phyloP scores from a whole-genome alignment of 1,284 basidiomycete species.

The Porodaedalea pini region DNA sequence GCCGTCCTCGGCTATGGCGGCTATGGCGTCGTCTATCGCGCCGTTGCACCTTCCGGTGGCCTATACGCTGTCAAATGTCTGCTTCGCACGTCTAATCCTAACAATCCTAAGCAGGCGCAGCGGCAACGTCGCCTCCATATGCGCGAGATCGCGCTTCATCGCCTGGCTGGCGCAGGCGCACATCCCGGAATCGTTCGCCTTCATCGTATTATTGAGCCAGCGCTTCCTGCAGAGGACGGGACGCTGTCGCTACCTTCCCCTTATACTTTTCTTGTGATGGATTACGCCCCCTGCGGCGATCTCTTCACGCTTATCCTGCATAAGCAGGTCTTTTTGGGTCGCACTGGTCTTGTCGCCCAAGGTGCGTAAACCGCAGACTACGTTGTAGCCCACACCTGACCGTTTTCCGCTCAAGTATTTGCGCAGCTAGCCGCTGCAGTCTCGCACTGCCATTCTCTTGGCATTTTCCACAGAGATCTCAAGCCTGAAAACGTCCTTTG shows the following conservation, averaged over 20 bases:
- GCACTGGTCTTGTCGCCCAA: slow-evolving; percentile 18
- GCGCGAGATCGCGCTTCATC: slow-evolving; percentile 81
- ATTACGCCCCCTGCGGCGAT: slow-evolving; percentile 56
- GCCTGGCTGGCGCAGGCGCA: slow-evolving; percentile 78
- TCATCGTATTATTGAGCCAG: slow-evolving; percentile 76
- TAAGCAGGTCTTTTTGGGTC: slow-evolving; percentile 20
- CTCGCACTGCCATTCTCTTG: slow-evolving; percentile 61
- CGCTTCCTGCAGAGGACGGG: slow-evolving; percentile 20
- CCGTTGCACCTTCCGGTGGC: slow-evolving; percentile 56
- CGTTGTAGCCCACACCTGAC: slow-evolving; percentile 43
- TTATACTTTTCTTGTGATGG: slow-evolving; percentile 46
- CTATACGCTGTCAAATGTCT: slow-evolving; percentile 93
- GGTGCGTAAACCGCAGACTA: slow-evolving; percentile 24
- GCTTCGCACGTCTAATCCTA: slow-evolving; percentile 37
- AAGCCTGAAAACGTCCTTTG: slow-evolving; percentile 89
- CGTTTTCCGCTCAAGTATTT: slow-evolving; percentile 41
- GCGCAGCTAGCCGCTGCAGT: slow-evolving; percentile 79
- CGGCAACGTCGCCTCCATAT: slow-evolving; percentile 74
- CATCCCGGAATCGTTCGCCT: slow-evolving; percentile 89
- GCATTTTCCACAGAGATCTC: slow-evolving; percentile 84
- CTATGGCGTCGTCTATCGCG: slow-evolving; percentile 96
- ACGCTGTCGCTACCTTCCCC: slow-evolving; percentile 17
- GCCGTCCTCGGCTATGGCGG: slow-evolving; percentile 92
- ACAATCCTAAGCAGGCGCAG: slow-evolving; percentile 48
- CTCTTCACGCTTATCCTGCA: slow-evolving; percentile 44